These are phyloP conservation scores for Castanea mollissima DNA, from an alignment of 306 rosid species.

Conservation along the genomic window DNA sequence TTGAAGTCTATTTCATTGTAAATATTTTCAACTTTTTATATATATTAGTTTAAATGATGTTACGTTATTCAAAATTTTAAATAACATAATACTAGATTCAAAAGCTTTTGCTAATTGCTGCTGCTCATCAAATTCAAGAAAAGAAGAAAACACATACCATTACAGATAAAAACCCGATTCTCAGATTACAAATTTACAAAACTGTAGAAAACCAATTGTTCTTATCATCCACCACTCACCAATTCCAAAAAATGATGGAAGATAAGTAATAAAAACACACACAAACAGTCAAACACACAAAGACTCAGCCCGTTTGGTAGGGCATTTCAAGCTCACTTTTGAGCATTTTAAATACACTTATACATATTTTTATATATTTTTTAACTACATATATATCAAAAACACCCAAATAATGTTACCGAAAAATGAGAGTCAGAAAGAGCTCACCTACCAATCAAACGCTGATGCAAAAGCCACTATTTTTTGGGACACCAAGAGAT, in stretches of 20 bases:
- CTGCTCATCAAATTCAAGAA: neutral
- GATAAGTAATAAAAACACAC: too few relatives aligned
- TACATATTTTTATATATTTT: too few relatives aligned
- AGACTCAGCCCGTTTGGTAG: neutral
- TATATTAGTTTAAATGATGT: too few relatives aligned
- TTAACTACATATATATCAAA: too few relatives aligned
- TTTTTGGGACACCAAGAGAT: too few relatives aligned
- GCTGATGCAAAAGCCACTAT: neutral
- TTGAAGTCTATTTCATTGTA: too few relatives aligned
- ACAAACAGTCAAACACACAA: too few relatives aligned
- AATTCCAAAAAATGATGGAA: neutral
- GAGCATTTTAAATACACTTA: too few relatives aligned
- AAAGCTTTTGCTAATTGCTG: neutral
- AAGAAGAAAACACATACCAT: constrained; percentile 8
- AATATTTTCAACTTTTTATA: too few relatives aligned
- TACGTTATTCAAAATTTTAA: too few relatives aligned
- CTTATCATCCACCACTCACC: neutral
- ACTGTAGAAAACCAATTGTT: neutral
- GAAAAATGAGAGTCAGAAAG: neutral
- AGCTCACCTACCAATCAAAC: constrained; percentile 15
- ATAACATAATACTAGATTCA: neutral
- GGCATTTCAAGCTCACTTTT: too few relatives aligned
- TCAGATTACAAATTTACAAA: neutral
- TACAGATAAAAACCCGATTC: neutral
- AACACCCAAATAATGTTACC: fast-evolving